phyloP scores from a whole-genome alignment of 148 eudicot genomes.

The Drosera capensis region DNA sequence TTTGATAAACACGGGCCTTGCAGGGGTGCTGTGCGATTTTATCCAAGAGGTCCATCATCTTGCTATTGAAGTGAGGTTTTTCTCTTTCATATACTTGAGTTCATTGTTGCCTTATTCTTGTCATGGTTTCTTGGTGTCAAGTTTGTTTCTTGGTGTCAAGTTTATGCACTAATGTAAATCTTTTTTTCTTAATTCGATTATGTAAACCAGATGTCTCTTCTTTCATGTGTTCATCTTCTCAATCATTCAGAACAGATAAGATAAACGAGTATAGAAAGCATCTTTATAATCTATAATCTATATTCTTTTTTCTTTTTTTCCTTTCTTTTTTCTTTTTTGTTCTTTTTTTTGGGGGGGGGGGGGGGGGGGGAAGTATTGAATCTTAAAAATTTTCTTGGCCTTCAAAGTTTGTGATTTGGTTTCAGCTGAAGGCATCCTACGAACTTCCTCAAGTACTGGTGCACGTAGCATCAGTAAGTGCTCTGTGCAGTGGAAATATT shows the following conservation, averaged over 20 bases:
- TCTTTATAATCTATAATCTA: no score
- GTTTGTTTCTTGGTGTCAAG: background rate
- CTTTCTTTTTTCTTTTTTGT: background rate
- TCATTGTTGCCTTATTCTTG: background rate
- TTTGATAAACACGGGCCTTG: constrained; percentile 14
- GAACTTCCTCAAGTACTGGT: constrained; percentile 74
- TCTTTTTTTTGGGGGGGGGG: background rate
- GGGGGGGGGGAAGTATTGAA: no score
- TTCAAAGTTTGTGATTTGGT: constrained; percentile 7
- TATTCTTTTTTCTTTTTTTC: no score
- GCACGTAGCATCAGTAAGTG: constrained; percentile 93
- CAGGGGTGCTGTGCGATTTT: constrained; percentile 98
- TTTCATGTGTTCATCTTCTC: no score
- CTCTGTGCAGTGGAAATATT: background rate
- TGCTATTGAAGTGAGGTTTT: constrained; percentile 75
- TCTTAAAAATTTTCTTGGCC: no score
- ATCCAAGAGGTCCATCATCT: constrained; percentile 73
- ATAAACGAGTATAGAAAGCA: no score
- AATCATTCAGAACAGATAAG: no score
- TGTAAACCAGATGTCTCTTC: no score
- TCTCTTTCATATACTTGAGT: background rate
- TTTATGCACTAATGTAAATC: background rate
- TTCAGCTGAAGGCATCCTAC: constrained; percentile 87
- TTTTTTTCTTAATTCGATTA: no score
- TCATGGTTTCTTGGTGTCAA: background rate